Base-by-base conservation (phyloP, 495 filamentous ascomycete species). In the Annulohypoxylon nitens region DNA sequence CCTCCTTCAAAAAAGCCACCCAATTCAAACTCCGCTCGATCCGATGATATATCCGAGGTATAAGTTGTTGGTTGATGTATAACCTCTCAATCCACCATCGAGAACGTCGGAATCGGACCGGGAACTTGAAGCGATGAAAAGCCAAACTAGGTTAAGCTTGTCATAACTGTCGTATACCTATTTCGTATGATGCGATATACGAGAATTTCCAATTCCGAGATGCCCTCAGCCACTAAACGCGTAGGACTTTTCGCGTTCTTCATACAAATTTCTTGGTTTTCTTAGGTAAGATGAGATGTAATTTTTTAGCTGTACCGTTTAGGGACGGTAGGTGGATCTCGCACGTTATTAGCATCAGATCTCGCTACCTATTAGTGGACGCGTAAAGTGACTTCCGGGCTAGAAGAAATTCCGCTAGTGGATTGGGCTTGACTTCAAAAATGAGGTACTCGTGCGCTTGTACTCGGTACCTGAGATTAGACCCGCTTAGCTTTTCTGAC, bases 371-470 rank as follows among this genome's bases (percentile, higher is more conserved):
- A 11, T 55, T 54, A 54, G n/a, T 47, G 43, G 16, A 20, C 43
- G 43, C 16, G 43, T 47, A 47, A 47, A 47, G 43, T 47, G 45
- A 18, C 26, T 37, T 25, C 48, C 60, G 47, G 48, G 33, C 18
- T 54, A 34, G 34, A 6, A 53, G 33, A 64, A 64, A 64, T 55
- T 55, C 61, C 61, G 61, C 61, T 64, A 48, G 5, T 26, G 39
- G 39, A 18, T 20, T 47, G 16, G n/a, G 23, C 18, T 12, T 48
- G 12, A 37, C 16, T 57, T 57, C 20, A 20, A 20, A 37, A 14
- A n/a, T 37, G 30, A 57, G 14, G 25, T 65, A 58, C 54, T 39
- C 25, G 30, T 4, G n/a, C 3, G 4, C 1, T 2, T 34, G 67
- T 70, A 70, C n/a, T 51, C 2, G 51, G 23, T 70, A 64, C 61